Percentiles rank a stretch among this genome's conserved stretches.
phyloP scores from a whole-genome alignment of 2,329 filamentous ascomycete genomes.

The Chaetoscypha palmicola region DNA sequence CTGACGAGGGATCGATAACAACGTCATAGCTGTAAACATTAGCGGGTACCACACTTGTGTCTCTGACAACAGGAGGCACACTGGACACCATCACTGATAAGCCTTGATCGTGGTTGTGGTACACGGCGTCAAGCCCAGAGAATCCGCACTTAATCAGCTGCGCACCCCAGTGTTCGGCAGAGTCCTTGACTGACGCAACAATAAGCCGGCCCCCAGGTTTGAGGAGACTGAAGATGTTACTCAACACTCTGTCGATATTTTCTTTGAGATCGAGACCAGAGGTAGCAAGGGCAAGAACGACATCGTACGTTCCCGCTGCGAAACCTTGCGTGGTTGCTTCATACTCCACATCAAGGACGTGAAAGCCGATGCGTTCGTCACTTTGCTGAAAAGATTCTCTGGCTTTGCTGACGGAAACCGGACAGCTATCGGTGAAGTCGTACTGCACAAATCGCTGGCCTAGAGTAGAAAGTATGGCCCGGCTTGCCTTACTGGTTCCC shows the following conservation, averaged over 20 bases:
- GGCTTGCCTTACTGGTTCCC: not conserved
- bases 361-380: not conserved
- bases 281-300: constrained; percentile 16
- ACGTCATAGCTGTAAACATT: not conserved
- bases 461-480: not conserved
- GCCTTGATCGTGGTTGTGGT: not conserved
- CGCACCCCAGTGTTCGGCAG: constrained; percentile 5
- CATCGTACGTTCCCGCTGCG: constrained; percentile 24
- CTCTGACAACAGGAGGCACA: not conserved
- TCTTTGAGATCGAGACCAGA: constrained; percentile 22
- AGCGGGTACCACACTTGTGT: not conserved
- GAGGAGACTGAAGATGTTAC: constrained; percentile 16
- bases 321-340: constrained; percentile 29
- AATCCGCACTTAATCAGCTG: constrained; percentile 23
- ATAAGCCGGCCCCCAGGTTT: constrained; percentile 16
- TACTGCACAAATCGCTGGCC: constrained; percentile 2
- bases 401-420: not conserved
- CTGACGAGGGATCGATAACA: not conserved
- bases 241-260: constrained; percentile 9
- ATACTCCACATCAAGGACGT: constrained; percentile 2
- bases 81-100: not conserved
- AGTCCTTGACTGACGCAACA: not conserved
- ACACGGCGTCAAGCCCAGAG: constrained; percentile 33
- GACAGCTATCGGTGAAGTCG: constrained; percentile 1
- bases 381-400: not conserved